Evolutionary conservation across 129 eudicot genomes (phyloP).

Genomic region (Saussurea involucrata): DNA sequence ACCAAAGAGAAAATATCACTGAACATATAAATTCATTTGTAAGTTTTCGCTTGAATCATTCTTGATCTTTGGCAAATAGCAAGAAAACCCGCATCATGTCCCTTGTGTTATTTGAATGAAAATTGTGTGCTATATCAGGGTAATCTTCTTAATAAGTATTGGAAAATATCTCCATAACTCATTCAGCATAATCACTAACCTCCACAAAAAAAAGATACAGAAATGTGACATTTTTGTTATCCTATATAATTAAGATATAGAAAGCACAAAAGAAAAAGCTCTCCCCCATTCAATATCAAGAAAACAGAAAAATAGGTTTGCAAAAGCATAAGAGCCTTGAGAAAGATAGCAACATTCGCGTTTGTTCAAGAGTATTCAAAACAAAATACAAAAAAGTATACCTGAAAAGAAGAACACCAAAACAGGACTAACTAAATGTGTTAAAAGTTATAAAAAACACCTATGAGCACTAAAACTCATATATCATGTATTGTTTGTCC

Average conservation of each 20-base stretch:
- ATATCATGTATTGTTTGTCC: neutral
- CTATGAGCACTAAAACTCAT: neutral
- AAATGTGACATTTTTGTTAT: neutral
- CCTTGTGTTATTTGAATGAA: neutral
- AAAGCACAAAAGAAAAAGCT: neutral
- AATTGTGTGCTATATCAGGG: neutral
- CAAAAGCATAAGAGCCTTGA: neutral
- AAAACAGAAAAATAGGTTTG: neutral
- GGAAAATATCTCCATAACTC: neutral
- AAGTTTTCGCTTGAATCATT: neutral
- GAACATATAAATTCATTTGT: neutral
- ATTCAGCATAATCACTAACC: neutral
- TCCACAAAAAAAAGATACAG: neutral
- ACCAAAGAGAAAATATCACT: neutral
- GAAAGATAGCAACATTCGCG: neutral
- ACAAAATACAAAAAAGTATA: neutral
- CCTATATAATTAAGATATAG: neutral
- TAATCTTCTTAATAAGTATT: neutral
- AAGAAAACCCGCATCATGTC: neutral
- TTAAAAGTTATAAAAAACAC: neutral
- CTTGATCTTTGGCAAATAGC: neutral
- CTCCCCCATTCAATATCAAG: neutral
- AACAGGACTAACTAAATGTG: neutral
- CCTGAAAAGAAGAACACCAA: constrained; percentile 7
- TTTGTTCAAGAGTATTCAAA: neutral